Base-by-base conservation (phyloP, 2,329 filamentous ascomycete species). In the Penicillium thymicola region DNA sequence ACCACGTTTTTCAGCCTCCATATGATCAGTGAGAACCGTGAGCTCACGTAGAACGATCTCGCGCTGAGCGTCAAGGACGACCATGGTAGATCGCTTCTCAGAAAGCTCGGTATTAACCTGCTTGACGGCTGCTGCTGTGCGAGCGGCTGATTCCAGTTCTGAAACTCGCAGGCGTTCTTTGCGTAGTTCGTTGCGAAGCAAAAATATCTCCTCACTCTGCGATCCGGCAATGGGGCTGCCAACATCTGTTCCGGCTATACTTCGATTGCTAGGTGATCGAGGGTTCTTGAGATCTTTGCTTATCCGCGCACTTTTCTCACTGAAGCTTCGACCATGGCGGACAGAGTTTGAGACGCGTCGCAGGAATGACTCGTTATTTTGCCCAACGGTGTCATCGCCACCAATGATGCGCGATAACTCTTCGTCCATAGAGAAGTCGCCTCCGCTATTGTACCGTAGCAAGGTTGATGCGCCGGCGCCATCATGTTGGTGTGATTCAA, bases 11-110 rank as follows among this genome's bases (percentile, higher is more conserved):
- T 91, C 92, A 51, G 85, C 85, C 70, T 93, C 89, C 21, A 97
- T 86, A 70, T 94, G 93, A 44, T 92, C 90, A 4, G 91, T 92
- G 67, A 97, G 83, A 37, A 93, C 88, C 69, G 96, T 91, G 18
- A 97, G 80, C 73, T 97, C 92, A 40, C 90, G 88, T 67, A 97
- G 90, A 76, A 96, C 93, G 72, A 97, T 92, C 75, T 97, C 93
- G 49, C 92, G 91, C 75, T 97, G 91, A 0, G 92, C 93, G 71
- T 97, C 93, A 50, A 97, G 80, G 18, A 95, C 89, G 7, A 93
- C 93, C 72, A 99, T 94, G 0, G 94, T 97, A 67, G 95, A 96
- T 57, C 94, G 84, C 78, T 97, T 97, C 75, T 97, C 92, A 36
- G 89, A 82, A 25, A 97, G 79, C 70, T 92, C 93, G 65, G 89